These are phyloP conservation scores for Debaryomyces singareniensis DNA, from an alignment of 1,139 yeast genomes.

Conservation along the genomic window DNA sequence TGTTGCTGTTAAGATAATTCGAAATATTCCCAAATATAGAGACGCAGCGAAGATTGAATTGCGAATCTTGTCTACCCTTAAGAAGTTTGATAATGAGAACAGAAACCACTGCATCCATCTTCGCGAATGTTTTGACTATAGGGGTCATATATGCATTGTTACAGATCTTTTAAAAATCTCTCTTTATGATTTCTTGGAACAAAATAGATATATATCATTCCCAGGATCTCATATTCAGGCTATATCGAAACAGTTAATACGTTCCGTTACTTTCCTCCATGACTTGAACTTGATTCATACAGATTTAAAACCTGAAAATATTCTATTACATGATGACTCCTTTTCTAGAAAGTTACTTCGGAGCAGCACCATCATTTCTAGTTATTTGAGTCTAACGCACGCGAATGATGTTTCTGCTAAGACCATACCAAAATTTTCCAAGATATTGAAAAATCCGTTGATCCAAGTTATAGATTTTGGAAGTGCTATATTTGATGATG, in stretches of 20 bases:
- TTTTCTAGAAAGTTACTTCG: slow-evolving; percentile 28
- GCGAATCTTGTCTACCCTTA: slow-evolving; percentile 69
- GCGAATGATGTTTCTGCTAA: slow-evolving; percentile 11
- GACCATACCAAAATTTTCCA: slow-evolving; percentile 34
- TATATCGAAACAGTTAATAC: slow-evolving; percentile 75
- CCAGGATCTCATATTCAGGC: slow-evolving; percentile 86
- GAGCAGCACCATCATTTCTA: slow-evolving; percentile 29
- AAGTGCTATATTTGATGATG: slow-evolving; percentile 88
- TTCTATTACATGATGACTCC: slow-evolving; percentile 61
- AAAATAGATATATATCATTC: slow-evolving; percentile 66
- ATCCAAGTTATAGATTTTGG: slow-evolving; percentile 95
- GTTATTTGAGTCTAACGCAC: slow-evolving; percentile 22
- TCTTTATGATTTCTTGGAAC: slow-evolving; percentile 81
- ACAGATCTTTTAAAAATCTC: slow-evolving; percentile 84
- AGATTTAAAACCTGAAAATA: slow-evolving; percentile 92
- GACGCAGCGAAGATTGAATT: slow-evolving; percentile 86
- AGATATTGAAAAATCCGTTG: slow-evolving; percentile 67
- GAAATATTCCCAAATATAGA: slow-evolving; percentile 71
- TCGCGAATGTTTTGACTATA: slow-evolving; percentile 84
- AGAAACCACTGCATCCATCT: slow-evolving; percentile 68
- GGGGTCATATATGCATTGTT: slow-evolving; percentile 91
- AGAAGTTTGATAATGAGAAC: slow-evolving; percentile 69
- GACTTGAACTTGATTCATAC: slow-evolving; percentile 89
- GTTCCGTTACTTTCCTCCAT: slow-evolving; percentile 85
- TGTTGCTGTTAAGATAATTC: slow-evolving; percentile 88